A percentile compares a stretch with the other conserved stretches of the same genome.
Conservation (phyloP, 2,329 filamentous ascomycete genomes). For the Epichloe aotearoae region DNA sequence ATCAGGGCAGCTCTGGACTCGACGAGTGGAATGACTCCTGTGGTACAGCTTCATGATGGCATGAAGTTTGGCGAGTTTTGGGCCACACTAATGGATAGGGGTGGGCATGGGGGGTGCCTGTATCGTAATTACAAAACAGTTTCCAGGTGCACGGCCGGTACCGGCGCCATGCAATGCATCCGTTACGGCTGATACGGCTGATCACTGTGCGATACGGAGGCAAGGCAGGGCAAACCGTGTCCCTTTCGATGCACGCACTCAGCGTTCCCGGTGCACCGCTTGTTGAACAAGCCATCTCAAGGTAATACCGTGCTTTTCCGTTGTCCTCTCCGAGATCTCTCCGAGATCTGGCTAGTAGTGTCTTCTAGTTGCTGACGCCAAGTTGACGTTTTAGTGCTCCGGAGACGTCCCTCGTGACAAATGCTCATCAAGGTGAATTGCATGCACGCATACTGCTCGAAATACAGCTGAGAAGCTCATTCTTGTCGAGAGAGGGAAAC, state of each 20-base stretch:
- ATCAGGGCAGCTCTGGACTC: too few species aligned
- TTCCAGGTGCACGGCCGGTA: too few species aligned
- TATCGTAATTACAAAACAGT: too few species aligned
- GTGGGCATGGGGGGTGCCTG: too few species aligned
- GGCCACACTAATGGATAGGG: too few species aligned
- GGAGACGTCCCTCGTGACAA: conserved; percentile 18
- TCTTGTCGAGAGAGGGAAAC: conserved; percentile 10
- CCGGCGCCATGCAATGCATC: too few species aligned
- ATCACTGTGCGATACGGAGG: too few species aligned
- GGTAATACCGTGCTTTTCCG: conserved; percentile 9
- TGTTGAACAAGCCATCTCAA: conserved; percentile 22
- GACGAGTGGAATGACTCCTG: too few species aligned
- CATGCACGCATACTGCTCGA: conserved; percentile 11
- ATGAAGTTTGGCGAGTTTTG: too few species aligned
- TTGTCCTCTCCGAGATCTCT: neutral
- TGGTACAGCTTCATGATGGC: too few species aligned
- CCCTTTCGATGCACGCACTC: conserved; percentile 19
- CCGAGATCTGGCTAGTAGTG: neutral
- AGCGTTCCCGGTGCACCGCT: conserved; percentile 17
- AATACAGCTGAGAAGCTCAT: conserved; percentile 8
- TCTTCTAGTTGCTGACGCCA: neutral
- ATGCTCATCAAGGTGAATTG: conserved; percentile 13
- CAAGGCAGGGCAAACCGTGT: too few species aligned
- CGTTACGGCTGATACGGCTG: too few species aligned
- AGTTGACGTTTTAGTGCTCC: conserved; percentile 14